phyloP scores from a whole-genome alignment of 192 early-diverging fungal species.

The Coemansia sp. region DNA sequence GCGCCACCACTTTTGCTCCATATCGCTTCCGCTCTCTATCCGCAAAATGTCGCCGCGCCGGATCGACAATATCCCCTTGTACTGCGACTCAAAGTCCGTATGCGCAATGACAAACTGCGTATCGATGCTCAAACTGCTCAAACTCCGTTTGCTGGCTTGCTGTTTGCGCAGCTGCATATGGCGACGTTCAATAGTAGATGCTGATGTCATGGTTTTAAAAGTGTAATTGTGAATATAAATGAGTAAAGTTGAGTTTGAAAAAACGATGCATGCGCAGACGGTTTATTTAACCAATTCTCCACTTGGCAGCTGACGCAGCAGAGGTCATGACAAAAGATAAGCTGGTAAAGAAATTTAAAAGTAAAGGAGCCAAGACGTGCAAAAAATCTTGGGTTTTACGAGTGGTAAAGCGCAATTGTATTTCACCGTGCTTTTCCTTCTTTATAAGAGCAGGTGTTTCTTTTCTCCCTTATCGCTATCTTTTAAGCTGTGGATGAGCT shows the following conservation, averaged over 20 bases:
- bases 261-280: neutral
- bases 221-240: neutral
- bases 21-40: conserved; percentile 24
- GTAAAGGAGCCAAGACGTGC: neutral
- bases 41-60: conserved; percentile 44
- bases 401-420: neutral
- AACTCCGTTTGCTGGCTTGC: conserved; percentile 14
- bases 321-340: conserved; percentile 1
- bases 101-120: conserved; percentile 41
- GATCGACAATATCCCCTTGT: conserved; percentile 36
- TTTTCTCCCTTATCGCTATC: conserved; percentile 7
- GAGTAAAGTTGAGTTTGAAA: neutral
- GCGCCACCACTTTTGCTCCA: conserved; percentile 38
- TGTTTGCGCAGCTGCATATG: conserved; percentile 5
- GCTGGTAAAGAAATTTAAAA: neutral
- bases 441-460: neutral
- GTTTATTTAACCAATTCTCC: neutral
- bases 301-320: neutral
- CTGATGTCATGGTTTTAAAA: neutral
- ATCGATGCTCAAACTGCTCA: conserved; percentile 25
- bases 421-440: neutral
- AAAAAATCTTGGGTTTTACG: neutral
- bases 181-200: neutral
- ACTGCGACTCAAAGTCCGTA: conserved; percentile 36
- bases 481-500: neutral